A percentile compares a stretch with the other conserved stretches of the same genome.
These are phyloP conservation scores for Cutaneotrichosporon sp. DNA, from an alignment of 1,284 basidiomycete genomes.

Conservation along the genomic window DNA sequence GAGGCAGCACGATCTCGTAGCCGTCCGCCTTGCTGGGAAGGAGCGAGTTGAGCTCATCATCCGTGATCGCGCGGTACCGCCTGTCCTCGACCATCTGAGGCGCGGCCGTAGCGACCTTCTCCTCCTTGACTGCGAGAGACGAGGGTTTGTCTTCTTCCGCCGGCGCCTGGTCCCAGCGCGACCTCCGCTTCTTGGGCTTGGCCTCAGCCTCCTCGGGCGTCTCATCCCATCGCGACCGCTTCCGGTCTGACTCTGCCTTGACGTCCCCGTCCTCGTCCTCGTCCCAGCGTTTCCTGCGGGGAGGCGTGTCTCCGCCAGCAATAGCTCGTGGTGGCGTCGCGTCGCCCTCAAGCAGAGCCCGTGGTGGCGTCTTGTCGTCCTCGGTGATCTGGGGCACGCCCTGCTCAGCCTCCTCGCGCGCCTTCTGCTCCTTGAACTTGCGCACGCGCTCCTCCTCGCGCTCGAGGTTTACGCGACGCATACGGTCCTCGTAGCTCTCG, in stretches of 20 bases:
- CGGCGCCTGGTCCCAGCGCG: constrained; percentile 53
- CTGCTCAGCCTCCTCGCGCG: constrained; percentile 61
- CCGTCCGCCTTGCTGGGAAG: constrained; percentile 73
- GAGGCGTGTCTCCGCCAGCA: constrained; percentile 60
- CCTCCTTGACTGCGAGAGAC: constrained; percentile 30
- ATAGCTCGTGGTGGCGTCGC: constrained; percentile 50
- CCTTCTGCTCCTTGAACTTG: constrained; percentile 80
- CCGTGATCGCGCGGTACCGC: constrained; percentile 88
- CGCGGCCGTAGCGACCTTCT: constrained; percentile 18
- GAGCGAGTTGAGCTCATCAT: constrained; percentile 91
- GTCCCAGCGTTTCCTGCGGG: constrained; percentile 85
- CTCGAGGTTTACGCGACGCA: constrained; percentile 87
- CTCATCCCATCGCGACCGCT: constrained; percentile 93
- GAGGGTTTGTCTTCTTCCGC: constrained; percentile 12
- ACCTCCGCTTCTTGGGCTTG: constrained; percentile 77
- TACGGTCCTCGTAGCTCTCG: constrained; percentile 88
- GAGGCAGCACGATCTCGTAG: constrained; percentile 89
- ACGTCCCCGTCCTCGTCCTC: constrained; percentile 45
- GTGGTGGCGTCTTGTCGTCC: constrained; percentile 44
- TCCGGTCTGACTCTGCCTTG: constrained; percentile 51
- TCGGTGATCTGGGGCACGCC: constrained; percentile 55
- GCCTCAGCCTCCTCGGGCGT: constrained; percentile 59
- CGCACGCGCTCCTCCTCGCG: constrained; percentile 86
- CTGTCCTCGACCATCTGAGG: constrained; percentile 81
- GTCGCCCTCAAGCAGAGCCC: constrained; percentile 27